phyloP scores from a whole-genome alignment of 1,139 yeast species.

The Petasospora rhodanensis region DNA sequence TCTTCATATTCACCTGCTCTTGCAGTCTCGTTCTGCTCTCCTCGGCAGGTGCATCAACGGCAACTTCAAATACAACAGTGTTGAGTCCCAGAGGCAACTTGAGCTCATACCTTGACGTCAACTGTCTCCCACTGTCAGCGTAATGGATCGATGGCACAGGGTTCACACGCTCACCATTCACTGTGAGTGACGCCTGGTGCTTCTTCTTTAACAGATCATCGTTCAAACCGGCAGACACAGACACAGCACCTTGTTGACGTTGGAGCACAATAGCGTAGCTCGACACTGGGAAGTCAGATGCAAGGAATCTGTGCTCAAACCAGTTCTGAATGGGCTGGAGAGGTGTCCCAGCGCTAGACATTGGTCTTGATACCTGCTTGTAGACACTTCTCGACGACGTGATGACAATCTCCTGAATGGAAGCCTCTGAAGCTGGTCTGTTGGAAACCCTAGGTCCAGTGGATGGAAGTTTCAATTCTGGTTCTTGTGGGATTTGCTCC shows the following conservation, averaged over 20 bases:
- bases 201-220: slow-evolving; percentile 35
- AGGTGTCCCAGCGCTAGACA: slow-evolving; percentile 7
- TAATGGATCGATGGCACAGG: slow-evolving; percentile 39
- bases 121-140: slow-evolving; percentile 26
- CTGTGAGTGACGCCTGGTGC: slow-evolving; percentile 41
- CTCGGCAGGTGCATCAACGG: slow-evolving; percentile 12
- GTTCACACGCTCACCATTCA: slow-evolving; percentile 47
- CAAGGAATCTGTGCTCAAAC: slow-evolving; percentile 44
- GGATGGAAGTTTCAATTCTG: slow-evolving; percentile 8
- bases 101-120: slow-evolving; percentile 43
- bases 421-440: slow-evolving; percentile 19
- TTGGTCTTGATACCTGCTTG: slow-evolving; percentile 22
- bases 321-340: slow-evolving; percentile 25
- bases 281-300: slow-evolving; percentile 41
- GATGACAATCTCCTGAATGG: slow-evolving; percentile 37
- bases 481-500: slow-evolving; percentile 8
- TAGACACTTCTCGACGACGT: slow-evolving; percentile 35
- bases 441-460: slow-evolving; percentile 5
- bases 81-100: slow-evolving; percentile 48
- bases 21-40: slow-evolving; percentile 11
- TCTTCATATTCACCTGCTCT: slow-evolving; percentile 18
- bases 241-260: slow-evolving; percentile 38
- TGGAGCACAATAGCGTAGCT: slow-evolving; percentile 43
- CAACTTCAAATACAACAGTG: slow-evolving; percentile 41
- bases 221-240: slow-evolving; percentile 43